Evolutionary conservation across 2,329 filamentous ascomycete species (phyloP).

Genomic region (Leptographium galeiforme): DNA sequence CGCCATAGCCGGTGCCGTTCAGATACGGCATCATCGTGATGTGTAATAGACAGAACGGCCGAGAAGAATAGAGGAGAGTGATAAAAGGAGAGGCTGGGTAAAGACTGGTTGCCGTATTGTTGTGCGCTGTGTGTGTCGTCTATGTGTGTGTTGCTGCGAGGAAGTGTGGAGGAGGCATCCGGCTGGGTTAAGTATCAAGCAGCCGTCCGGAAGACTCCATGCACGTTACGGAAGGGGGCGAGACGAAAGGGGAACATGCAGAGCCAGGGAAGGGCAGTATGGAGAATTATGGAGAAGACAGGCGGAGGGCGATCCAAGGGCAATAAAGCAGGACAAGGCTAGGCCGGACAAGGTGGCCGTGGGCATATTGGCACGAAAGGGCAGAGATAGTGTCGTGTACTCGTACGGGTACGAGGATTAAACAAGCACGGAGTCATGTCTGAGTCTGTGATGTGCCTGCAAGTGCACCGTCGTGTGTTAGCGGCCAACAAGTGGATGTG

Average conservation of each 20-base stretch:
- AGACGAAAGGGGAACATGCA: background rate
- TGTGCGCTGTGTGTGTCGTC: background rate
- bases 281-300: background rate
- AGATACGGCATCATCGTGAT: slow-evolving; percentile 11
- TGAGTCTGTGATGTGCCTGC: slow-evolving; percentile 13
- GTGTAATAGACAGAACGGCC: background rate
- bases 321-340: slow-evolving; percentile 6
- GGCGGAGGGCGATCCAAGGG: background rate
- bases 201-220: background rate
- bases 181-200: slow-evolving; percentile 10
- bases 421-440: slow-evolving; percentile 16
- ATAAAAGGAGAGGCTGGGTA: background rate
- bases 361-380: slow-evolving; percentile 18
- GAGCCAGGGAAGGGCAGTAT: background rate
- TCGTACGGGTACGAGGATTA: slow-evolving; percentile 6
- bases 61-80: background rate
- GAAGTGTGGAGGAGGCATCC: slow-evolving; percentile 1
- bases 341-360: slow-evolving; percentile 6
- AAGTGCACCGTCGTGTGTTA: background rate
- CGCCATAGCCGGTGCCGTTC: slow-evolving; percentile 18
- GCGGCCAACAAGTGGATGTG: background rate
- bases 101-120: background rate
- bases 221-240: background rate
- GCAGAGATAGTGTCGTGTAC: slow-evolving; percentile 4
- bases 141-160: background rate